phyloP scores from a whole-genome alignment of 495 filamentous ascomycete species.

The Neurospora africana region DNA sequence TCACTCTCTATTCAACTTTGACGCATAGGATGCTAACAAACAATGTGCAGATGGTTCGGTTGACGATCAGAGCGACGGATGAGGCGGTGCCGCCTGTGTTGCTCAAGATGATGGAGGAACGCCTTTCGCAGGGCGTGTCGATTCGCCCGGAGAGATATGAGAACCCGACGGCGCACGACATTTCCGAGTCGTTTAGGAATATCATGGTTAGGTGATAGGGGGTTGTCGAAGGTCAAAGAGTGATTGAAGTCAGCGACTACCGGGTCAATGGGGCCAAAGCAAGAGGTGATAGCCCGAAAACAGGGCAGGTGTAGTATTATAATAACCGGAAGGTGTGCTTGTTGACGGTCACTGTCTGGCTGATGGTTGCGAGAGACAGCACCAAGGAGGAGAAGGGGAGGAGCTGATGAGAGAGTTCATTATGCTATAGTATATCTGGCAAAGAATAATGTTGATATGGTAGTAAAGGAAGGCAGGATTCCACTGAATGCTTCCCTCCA shows the following conservation, averaged over 20 bases:
- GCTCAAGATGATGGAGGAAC: constrained; percentile 77
- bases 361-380: background rate
- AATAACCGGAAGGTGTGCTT: background rate
- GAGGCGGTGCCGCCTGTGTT: constrained; percentile 73
- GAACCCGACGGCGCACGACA: constrained; percentile 31
- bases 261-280: background rate
- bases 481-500: too few species aligned
- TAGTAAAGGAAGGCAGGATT: background rate
- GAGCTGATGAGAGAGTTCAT: background rate
- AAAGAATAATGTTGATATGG: background rate
- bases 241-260: background rate
- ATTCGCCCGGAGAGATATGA: constrained; percentile 25
- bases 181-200: constrained; percentile 37
- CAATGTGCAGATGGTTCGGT: constrained; percentile 69
- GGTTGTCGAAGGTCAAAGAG: background rate
- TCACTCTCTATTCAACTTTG: background rate
- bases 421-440: background rate
- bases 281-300: background rate
- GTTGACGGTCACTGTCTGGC: background rate
- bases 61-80: constrained; percentile 91
- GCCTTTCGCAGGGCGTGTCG: constrained; percentile 44
- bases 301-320: background rate
- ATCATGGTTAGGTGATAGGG: constrained; percentile 34
- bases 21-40: background rate
- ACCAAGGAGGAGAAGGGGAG: background rate